Evolutionary conservation across 2,329 filamentous ascomycete genomes (phyloP), one percentile per base, ranked within the genome.

Genomic region (Nemania abortiva): DNA sequence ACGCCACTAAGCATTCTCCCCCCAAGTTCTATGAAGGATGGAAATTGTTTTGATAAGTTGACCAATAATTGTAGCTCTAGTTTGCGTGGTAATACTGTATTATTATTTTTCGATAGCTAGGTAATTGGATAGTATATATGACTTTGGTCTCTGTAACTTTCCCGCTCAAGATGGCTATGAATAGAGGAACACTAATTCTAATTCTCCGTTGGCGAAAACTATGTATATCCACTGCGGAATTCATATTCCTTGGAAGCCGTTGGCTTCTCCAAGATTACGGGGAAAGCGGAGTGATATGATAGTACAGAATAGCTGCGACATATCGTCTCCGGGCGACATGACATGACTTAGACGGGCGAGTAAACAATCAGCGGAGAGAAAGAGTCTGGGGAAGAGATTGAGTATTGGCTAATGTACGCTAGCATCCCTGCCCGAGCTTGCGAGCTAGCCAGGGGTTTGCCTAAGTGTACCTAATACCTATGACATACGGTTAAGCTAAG

Each of bases 351-450:
- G 47, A 11, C 39, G 27, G 24, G 6, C 34, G 50, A n/a, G 60
- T 55, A 37, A 55, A 24, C 27, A 42, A 15, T 31, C 34, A 9
- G 34, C n/a, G n/a, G n/a, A n/a, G n/a, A n/a, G 37, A 37, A 10
- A 42, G 45, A 49, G 20, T 49, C 49, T 53, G 50, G 50, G 50
- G 22, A 52, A 54, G 11, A 60, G 31, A 47, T 42, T 15, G 37
- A 42, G 31, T 29, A 9, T 56, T 62, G 50, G 49, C 57, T 58
- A 22, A 13, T n/a, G 15, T 5, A 20, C 6, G n/a, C 18, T 47
- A 47, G 20, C 11, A 42, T 42, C 37, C 54, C 65, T 65, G 59
- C 52, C 52, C 39, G 59, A 63, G 67, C 53, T 59, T 54, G 54
- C 58, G 27, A 64, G 56, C 60, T n/a, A 22, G 27, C 18, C 47